Base-by-base conservation (phyloP, 1,284 basidiomycete genomes). In the Pascua guehoae region DNA sequence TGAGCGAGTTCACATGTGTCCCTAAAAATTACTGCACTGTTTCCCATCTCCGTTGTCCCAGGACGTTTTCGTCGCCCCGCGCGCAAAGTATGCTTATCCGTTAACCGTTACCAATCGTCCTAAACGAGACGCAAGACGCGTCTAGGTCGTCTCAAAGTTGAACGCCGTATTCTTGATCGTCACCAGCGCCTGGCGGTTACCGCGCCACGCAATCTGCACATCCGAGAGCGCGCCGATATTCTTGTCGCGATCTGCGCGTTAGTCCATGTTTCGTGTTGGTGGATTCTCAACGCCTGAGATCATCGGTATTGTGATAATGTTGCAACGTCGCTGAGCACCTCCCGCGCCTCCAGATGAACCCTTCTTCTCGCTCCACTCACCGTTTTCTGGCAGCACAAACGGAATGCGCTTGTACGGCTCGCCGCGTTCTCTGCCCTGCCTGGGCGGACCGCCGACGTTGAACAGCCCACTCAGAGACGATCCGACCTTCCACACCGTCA, bases 401-500 rank as follows among this genome's bases (percentile, higher is more conserved):
- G 82, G 83, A 49, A 92, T 81, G 4, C 85, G 86, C 75, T 91
- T 94, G 80, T 84, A 95, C 2, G 92, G 91, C 51, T 88, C 84
- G 0, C 88, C 89, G 12, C 87, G 81, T 59, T 87, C 85, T 0
- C 87, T 68, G 7, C 81, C 91, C 76, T 97, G 93, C n/a, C 91
- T 79, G 2, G 95, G 93, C 9, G 92, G 91, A 8, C 87, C 87
- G 0, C 94, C 93, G 0, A 93, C 91, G 60, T 86, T 87, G 70
- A 98, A 93, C 73, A 98, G 86, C 60, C 89, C 91, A 32, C 85
- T 82, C 65, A 97, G 83, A 70, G 88, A 89, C 12, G 85, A 82
- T 0, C 91, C 91, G 15, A 93, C 88, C 71, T 93, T 95, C 91
- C 91, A 93, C 14, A 92, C 88, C 10, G 90, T 82, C 15, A 89